Evolutionary conservation across 257 asterid species (phyloP).

Genomic region (Coffea eugenioides): DNA sequence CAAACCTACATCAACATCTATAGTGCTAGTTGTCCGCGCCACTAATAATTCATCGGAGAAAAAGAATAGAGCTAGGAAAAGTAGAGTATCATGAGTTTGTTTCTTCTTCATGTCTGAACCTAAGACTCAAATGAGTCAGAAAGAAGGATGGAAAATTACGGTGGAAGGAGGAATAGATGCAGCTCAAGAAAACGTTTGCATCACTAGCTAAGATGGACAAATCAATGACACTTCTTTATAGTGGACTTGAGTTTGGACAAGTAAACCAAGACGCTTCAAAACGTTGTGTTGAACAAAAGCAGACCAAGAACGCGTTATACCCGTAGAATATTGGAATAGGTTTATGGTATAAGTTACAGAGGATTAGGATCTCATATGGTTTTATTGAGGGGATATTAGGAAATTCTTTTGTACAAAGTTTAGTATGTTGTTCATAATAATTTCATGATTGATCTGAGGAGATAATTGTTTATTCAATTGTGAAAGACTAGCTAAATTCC

Average conservation of each 20-base stretch:
- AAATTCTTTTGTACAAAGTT: too few relatives aligned
- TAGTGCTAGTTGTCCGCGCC: neutral
- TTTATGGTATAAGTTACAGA: too few relatives aligned
- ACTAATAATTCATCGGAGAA: neutral
- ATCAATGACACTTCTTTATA: neutral
- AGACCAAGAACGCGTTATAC: too few relatives aligned
- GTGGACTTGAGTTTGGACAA: neutral
- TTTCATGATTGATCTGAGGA: too few relatives aligned
- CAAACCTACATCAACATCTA: conserved; percentile 16
- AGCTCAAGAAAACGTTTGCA: neutral
- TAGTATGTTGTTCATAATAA: too few relatives aligned
- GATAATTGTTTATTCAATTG: too few relatives aligned
- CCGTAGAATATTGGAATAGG: too few relatives aligned
- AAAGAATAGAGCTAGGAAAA: neutral
- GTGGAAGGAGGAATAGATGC: neutral
- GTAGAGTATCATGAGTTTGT: neutral
- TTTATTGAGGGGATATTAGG: too few relatives aligned
- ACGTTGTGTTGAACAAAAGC: too few relatives aligned
- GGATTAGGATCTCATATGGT: too few relatives aligned
- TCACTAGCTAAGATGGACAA: neutral
- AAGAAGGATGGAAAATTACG: neutral
- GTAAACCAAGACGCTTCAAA: neutral
- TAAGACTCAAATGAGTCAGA: neutral
- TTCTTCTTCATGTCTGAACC: neutral
- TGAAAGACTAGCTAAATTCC: too few relatives aligned